Base-by-base conservation (phyloP, 1,139 yeast genomes). In the Candida dubliniensis region DNA sequence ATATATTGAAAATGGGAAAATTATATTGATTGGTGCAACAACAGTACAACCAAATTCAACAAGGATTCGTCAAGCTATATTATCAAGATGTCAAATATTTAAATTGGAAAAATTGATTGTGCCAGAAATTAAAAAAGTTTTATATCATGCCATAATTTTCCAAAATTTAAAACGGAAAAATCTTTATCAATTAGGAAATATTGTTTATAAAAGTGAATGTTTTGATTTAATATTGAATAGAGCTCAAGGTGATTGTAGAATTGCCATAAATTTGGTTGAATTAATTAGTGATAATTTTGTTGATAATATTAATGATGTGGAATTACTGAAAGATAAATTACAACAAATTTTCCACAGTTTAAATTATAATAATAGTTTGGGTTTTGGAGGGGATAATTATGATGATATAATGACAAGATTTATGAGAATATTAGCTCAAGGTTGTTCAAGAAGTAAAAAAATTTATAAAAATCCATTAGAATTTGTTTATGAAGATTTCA, bases 21-120 rank as follows among this genome's bases (percentile, higher is more conserved):
- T 73, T 49, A 68, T 66, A 4, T 71, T 74, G 44, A 64, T 74
- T 15, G 78, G 78, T 2, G 77, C 78, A n/a, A 73, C 79, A 4
- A 69, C 76, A 0, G 57, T 59, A 2, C 55, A 62, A 26, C 71
- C 74, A 3, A 56, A 50, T 4, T n/a, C n/a, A n/a, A 49, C 54
- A 26, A 53, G 76, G 33, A 56, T 74, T 9, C 59, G 75, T 15
- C 54, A 59, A 13, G 77, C 77, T 5, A 64, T 74, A 4, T 45
- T 67, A 15, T 71, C 77, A 0, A 51, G 79, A 39, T 73, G 77
- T 49, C 77, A 71, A 43, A 42, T 67, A 12, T 71, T 68, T 52
- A 57, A 61, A 36, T 53, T 74, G 25, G 34, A 48, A 7, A 47
- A 53, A 2, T 54, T 71, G 23, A 36, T 47, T 0, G 31, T 38